Percentiles rank a stretch among this genome's conserved stretches.
phyloP scores from a whole-genome alignment of 1,284 basidiomycete species.

The Cutaneotrichosporon cavernicola region DNA sequence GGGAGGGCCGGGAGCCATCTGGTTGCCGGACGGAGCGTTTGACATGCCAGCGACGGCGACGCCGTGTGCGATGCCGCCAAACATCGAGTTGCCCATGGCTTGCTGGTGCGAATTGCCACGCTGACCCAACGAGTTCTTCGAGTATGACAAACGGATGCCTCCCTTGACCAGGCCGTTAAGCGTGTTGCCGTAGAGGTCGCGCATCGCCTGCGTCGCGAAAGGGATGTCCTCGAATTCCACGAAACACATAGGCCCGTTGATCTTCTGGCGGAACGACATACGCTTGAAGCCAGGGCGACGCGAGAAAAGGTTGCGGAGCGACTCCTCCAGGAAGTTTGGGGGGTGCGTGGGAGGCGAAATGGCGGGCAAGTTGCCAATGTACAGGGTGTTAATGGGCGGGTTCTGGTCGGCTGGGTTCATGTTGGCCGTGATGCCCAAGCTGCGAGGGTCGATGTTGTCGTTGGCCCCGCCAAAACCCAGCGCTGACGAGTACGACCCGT shows the following conservation, averaged over 20 bases:
- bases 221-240: constrained; percentile 92
- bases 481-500: constrained; percentile 12
- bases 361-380: constrained; percentile 88
- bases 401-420: constrained; percentile 78
- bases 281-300: constrained; percentile 80
- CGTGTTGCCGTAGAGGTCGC: constrained; percentile 86
- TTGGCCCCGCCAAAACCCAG: constrained; percentile 18
- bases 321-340: constrained; percentile 78
- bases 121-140: constrained; percentile 84
- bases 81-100: constrained; percentile 35
- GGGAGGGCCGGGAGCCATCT: constrained; percentile 14
- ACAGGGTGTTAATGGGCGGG: constrained; percentile 81
- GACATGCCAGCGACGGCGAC: constrained; percentile 49
- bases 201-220: constrained; percentile 77
- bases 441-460: constrained; percentile 24
- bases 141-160: constrained; percentile 91
- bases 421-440: constrained; percentile 26
- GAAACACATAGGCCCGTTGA: constrained; percentile 95
- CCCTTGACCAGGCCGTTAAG: constrained; percentile 88
- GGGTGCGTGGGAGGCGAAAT: constrained; percentile 63
- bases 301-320: constrained; percentile 75
- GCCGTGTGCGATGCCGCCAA: constrained; percentile 49
- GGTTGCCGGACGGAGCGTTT: constrained; percentile 15
- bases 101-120: constrained; percentile 45
- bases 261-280: constrained; percentile 91